Evolutionary conservation across 2,329 filamentous ascomycete genomes (phyloP).

Genomic region (Trichocomaceae sp.): DNA sequence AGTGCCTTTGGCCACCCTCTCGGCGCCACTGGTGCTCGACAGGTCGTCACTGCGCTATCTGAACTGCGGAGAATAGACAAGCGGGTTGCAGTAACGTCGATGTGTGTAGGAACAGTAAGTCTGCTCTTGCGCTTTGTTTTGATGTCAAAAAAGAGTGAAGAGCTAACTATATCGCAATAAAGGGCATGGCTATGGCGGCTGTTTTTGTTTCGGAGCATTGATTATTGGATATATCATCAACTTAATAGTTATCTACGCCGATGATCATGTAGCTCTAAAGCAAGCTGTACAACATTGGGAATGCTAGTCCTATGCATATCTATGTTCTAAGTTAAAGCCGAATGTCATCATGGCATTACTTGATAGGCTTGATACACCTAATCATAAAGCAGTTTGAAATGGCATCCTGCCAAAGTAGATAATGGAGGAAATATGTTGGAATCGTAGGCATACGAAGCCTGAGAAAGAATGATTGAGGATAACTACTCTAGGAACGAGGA

Average conservation of each 20-base stretch:
- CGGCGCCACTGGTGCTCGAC: constrained; percentile 82
- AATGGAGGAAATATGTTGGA: too few species aligned
- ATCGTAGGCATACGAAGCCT: too few species aligned
- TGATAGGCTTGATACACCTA: too few species aligned
- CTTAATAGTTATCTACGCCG: too few species aligned
- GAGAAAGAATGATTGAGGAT: too few species aligned
- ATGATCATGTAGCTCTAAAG: not conserved
- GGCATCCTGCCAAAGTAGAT: too few species aligned
- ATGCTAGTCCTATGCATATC: too few species aligned
- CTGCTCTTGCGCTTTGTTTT: constrained; percentile 28
- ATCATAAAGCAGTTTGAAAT: too few species aligned
- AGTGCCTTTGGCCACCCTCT: constrained; percentile 82
- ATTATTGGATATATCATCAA: not conserved
- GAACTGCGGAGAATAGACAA: constrained; percentile 74
- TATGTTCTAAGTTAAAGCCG: too few species aligned
- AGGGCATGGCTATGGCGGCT: constrained; percentile 70
- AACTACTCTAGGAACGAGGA: too few species aligned
- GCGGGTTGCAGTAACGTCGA: constrained; percentile 79
- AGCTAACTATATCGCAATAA: constrained; percentile 4
- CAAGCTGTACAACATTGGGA: too few species aligned
- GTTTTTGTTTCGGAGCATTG: constrained; percentile 83
- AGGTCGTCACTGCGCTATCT: constrained; percentile 81
- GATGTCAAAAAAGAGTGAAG: not conserved
- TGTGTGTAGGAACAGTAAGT: constrained; percentile 82
- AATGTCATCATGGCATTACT: too few species aligned